These are phyloP conservation scores for Terfezia claveryi DNA, from an alignment of 495 filamentous ascomycete genomes.

Conservation along the genomic window DNA sequence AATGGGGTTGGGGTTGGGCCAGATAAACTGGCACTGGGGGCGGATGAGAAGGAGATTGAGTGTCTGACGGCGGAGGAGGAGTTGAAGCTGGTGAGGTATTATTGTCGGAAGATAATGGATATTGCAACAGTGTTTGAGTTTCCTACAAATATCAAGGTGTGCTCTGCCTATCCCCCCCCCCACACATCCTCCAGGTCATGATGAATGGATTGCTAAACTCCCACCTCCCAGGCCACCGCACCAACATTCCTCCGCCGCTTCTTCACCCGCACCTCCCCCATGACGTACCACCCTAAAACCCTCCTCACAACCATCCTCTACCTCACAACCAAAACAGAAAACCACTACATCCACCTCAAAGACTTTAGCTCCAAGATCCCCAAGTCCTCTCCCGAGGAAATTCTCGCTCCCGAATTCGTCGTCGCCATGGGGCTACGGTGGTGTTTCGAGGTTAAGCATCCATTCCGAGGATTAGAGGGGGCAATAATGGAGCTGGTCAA, in stretches of 20 bases:
- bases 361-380: slow-evolving; percentile 35
- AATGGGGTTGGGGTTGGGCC: not conserved
- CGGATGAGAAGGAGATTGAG: slow-evolving; percentile 34
- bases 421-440: slow-evolving; percentile 85
- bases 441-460: slow-evolving; percentile 79
- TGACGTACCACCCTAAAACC: slow-evolving; percentile 78
- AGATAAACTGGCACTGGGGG: not conserved
- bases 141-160: slow-evolving; percentile 55
- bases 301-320: slow-evolving; percentile 75
- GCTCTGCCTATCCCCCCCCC: slow-evolving; percentile 1
- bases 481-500: slow-evolving; percentile 62
- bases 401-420: slow-evolving; percentile 75
- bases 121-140: slow-evolving; percentile 56
- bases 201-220: too few species aligned
- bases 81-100: slow-evolving; percentile 54
- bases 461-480: slow-evolving; percentile 68
- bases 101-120: slow-evolving; percentile 49
- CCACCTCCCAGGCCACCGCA: slow-evolving; percentile 42
- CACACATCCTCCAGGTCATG: too few species aligned
- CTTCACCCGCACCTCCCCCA: slow-evolving; percentile 79
- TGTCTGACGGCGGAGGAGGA: slow-evolving; percentile 68
- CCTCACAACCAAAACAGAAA: slow-evolving; percentile 80
- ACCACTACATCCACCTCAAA: slow-evolving; percentile 47
- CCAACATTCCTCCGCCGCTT: slow-evolving; percentile 83
- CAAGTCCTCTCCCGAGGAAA: slow-evolving; percentile 32